These are phyloP conservation scores for Suhomyces bolitotheri DNA, from an alignment of 1,139 yeast species.

Conservation along the genomic window DNA sequence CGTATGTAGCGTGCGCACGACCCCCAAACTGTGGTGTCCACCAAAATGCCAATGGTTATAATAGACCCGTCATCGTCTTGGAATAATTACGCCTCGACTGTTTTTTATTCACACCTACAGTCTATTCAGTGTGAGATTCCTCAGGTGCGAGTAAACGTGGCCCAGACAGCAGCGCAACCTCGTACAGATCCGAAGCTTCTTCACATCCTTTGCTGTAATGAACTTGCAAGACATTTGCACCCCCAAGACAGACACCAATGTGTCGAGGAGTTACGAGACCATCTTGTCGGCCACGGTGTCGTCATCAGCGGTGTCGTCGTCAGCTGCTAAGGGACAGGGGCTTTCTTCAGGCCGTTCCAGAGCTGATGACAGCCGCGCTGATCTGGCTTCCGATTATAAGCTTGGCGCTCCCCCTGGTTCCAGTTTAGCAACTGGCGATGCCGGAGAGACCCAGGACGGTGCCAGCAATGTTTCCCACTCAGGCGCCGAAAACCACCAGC, in stretches of 20 bases:
- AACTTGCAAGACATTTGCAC: slow-evolving; percentile 17
- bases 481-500: too few relatives aligned
- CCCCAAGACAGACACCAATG: slow-evolving; percentile 12
- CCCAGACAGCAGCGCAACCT: too few relatives aligned
- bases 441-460: not conserved
- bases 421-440: not conserved
- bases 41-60: not conserved
- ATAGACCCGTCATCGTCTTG: too few relatives aligned
- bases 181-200: too few relatives aligned
- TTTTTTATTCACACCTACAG: too few relatives aligned
- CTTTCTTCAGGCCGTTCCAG: not conserved
- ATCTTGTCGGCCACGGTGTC: slow-evolving; percentile 10
- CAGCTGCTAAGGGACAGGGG: not conserved
- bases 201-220: too few relatives aligned
- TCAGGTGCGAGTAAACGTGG: too few relatives aligned
- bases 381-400: not conserved
- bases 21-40: slow-evolving; percentile 7
- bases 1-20: slow-evolving; percentile 5
- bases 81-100: too few relatives aligned
- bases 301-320: slow-evolving; percentile 3
- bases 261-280: slow-evolving; percentile 12
- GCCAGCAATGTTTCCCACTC: not conserved
- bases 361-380: not conserved
- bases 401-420: not conserved
- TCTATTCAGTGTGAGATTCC: too few relatives aligned